Evolutionary conservation across 331 rosid genomes (phyloP), one percentile per base, ranked within the genome.

Genomic region (Phaseolus coccineus): DNA sequence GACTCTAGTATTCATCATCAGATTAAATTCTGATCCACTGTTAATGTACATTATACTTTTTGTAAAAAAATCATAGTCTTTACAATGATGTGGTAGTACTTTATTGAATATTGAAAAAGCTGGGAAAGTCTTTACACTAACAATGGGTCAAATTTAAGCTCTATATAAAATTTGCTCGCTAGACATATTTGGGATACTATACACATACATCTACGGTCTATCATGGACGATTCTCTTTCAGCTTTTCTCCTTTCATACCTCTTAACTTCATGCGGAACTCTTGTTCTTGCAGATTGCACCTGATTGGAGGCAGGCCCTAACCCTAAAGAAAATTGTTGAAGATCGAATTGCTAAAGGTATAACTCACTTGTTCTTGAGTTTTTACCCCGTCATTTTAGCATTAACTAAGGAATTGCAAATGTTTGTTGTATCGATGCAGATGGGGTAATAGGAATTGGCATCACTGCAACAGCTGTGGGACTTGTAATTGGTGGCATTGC

Each of bases 381-480:
- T 47, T 33, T 73, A 30, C 44, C 69, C 8, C 57, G 0, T 24
- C 62, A 31, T 28, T 52, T 35, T 74, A 25, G 56, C 58, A 68
- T 64, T 40, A 15, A 76, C 52, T 69, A 14, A 71, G 52, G 61
- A 63, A 57, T 52, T 30, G 51, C 46, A 25, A 63, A 37, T 77
- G 66, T 51, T 46, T n/a, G 40, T 3, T 69, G 75, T 78, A 63
- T 68, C 66, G 62, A 77, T 80, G 82, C 87, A 94, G 98, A 94
- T 81, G 98, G 98, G 42, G 90, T 88, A 51, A 92, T 94, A 77
- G 98, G 98, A 83, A 88, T 94, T 50, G 97, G 98, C 85, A 94
- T 94, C 77, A 88, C 97, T 10, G 94, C 98, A 16, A 90, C 95
- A 52, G 97, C 95, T 44, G 90, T 90, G 44, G 98, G 97, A 73